phyloP scores from a whole-genome alignment of 768 basidiomycete species.

The Serpula lacrymans region DNA sequence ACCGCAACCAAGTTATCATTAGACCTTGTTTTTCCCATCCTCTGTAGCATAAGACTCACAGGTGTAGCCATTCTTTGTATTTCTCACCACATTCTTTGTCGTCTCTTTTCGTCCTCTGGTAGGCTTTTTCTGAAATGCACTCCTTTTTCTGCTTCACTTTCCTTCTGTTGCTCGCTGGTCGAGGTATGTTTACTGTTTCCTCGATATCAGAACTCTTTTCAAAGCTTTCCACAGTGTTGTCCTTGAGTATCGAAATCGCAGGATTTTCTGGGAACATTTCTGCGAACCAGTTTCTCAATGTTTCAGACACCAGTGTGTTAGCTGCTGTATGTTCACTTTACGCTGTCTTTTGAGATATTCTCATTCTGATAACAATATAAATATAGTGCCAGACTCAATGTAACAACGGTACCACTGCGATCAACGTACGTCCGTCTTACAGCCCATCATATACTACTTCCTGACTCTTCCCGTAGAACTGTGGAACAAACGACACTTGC shows the following conservation, averaged over 20 bases:
- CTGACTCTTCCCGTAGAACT: conserved; percentile 30
- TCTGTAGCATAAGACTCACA: conserved; percentile 8
- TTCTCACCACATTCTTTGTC: conserved; percentile 18
- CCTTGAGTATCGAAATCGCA: conserved; percentile 49
- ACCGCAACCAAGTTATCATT: conserved; percentile 3
- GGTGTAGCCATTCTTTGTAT: conserved; percentile 17
- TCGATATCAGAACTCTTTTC: neutral
- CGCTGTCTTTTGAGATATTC: neutral
- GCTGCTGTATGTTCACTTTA: conserved; percentile 21
- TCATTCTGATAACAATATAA: conserved; percentile 21
- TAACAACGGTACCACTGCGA: conserved; percentile 16
- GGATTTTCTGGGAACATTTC: conserved; percentile 32
- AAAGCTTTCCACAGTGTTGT: conserved; percentile 28
- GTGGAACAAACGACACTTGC: conserved; percentile 46
- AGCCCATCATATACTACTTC: conserved; percentile 38
- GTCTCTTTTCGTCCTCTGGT: conserved; percentile 24
- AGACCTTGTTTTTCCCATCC: conserved; percentile 10
- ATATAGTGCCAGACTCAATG: conserved; percentile 27
- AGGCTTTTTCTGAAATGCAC: conserved; percentile 31
- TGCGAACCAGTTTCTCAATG: conserved; percentile 42
- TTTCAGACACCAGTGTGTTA: conserved; percentile 29
- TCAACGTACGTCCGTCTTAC: conserved; percentile 17
- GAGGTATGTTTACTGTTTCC: conserved; percentile 40
- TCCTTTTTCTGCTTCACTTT: conserved; percentile 23
- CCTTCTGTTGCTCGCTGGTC: conserved; percentile 50